Conservation (phyloP, 345 rosid species). For the Sisymbrium irio region DNA sequence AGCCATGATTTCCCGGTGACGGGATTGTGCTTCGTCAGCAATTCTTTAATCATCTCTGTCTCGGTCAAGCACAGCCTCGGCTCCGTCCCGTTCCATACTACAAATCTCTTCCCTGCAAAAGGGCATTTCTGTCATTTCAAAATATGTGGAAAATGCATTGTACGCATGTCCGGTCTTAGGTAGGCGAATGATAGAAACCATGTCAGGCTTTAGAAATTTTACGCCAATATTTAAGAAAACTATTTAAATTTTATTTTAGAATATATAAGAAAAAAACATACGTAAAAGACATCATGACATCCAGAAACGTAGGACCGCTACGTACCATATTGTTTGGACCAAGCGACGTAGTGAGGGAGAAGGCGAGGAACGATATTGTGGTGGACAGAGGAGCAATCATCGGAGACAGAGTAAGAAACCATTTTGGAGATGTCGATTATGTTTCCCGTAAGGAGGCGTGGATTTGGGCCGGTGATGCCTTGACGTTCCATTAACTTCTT, state of each 20-base stretch:
- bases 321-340: conserved; percentile 81
- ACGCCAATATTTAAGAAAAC: neutral
- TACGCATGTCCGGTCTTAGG: neutral
- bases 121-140: neutral
- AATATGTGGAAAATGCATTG: neutral
- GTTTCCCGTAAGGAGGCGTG: conserved; percentile 74
- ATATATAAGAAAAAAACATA: no score
- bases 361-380: conserved; percentile 81
- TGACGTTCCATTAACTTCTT: conserved; percentile 67
- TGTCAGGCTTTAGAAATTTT: neutral
- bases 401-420: conserved; percentile 57
- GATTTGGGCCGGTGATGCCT: conserved; percentile 87
- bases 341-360: conserved; percentile 73
- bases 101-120: conserved; percentile 73
- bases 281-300: no score
- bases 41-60: conserved; percentile 70
- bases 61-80: conserved; percentile 84
- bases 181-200: no score
- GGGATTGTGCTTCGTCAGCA: conserved; percentile 62
- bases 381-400: conserved; percentile 53
- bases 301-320: conserved; percentile 10
- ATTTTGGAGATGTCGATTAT: conserved; percentile 63
- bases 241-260: neutral
- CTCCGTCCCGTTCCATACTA: conserved; percentile 86
- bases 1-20: conserved; percentile 88